phyloP scores from a whole-genome alignment of 2,329 filamentous ascomycete species.

The Microdochium nivale region DNA sequence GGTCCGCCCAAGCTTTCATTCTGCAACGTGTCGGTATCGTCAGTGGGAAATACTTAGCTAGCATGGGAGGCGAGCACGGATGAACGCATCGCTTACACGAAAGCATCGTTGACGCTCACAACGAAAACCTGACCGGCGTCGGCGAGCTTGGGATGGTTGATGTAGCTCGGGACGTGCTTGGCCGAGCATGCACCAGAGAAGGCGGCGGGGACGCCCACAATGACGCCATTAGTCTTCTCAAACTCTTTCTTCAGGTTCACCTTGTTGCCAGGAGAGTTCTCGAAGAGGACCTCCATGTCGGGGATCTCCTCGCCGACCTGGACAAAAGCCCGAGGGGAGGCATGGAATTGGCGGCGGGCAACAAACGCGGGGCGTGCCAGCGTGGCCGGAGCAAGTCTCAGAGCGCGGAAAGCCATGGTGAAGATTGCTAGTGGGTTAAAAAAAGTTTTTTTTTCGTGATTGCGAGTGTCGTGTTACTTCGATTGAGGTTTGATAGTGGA shows the following conservation, averaged over 20 bases:
- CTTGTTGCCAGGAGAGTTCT: slow-evolving; percentile 85
- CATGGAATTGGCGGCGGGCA: slow-evolving; percentile 48
- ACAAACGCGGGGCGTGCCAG: slow-evolving; percentile 12
- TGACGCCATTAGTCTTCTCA: slow-evolving; percentile 60
- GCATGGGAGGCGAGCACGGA: too few relatives aligned
- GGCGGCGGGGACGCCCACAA: slow-evolving; percentile 78
- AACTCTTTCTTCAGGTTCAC: slow-evolving; percentile 79
- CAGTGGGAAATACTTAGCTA: background rate
- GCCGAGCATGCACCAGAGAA: slow-evolving; percentile 54
- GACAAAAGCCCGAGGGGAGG: slow-evolving; percentile 54
- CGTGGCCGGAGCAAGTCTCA: slow-evolving; percentile 3
- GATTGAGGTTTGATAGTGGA: too few relatives aligned
- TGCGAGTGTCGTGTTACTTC: too few relatives aligned
- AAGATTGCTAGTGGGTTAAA: too few relatives aligned
- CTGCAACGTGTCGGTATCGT: slow-evolving; percentile 32
- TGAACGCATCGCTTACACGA: slow-evolving; percentile 61
- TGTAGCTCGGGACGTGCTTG: slow-evolving; percentile 76
- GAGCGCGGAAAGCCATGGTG: slow-evolving; percentile 17
- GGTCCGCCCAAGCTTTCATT: slow-evolving; percentile 81
- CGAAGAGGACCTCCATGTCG: slow-evolving; percentile 65
- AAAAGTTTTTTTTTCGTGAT: too few relatives aligned
- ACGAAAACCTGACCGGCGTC: slow-evolving; percentile 80
- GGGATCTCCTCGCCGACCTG: slow-evolving; percentile 75
- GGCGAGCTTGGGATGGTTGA: slow-evolving; percentile 70
- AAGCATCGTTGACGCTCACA: slow-evolving; percentile 87